Conservation (phyloP, 2,329 filamentous ascomycete species). For the Podosphaera leucotricha region DNA sequence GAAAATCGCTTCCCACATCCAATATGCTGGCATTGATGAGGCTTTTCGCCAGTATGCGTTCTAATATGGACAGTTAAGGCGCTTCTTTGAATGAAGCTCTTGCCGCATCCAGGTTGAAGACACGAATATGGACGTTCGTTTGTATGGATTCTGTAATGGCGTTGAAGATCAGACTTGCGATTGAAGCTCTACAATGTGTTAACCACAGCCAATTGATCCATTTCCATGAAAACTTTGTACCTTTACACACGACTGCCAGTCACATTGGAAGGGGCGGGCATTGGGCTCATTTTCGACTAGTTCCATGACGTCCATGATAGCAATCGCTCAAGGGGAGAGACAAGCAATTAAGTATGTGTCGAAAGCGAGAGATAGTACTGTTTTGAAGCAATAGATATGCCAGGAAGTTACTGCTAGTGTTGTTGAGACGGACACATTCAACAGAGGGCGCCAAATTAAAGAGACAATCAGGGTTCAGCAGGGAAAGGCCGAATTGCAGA, state of each 20-base stretch:
- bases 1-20: conserved; percentile 47
- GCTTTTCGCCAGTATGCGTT: conserved; percentile 49
- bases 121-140: conserved; percentile 46
- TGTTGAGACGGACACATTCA: not conserved
- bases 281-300: conserved; percentile 39
- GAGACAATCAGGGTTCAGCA: not conserved
- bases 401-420: not conserved
- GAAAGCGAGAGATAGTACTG: not conserved
- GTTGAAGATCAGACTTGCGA: conserved; percentile 45
- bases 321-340: not conserved
- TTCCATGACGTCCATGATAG: conserved; percentile 37
- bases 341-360: not conserved
- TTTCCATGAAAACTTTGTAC: conserved; percentile 18
- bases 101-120: conserved; percentile 34
- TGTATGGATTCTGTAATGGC: conserved; percentile 49
- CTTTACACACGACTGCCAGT: conserved; percentile 38
- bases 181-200: conserved; percentile 35
- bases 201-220: not conserved
- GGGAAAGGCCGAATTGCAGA: not conserved
- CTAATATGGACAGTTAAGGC: conserved; percentile 47
- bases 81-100: conserved; percentile 49
- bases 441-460: not conserved
- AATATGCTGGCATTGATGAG: conserved; percentile 40
- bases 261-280: conserved; percentile 37
- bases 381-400: not conserved